phyloP scores from a whole-genome alignment of 768 basidiomycete genomes.

The Lactifluus echinatus region DNA sequence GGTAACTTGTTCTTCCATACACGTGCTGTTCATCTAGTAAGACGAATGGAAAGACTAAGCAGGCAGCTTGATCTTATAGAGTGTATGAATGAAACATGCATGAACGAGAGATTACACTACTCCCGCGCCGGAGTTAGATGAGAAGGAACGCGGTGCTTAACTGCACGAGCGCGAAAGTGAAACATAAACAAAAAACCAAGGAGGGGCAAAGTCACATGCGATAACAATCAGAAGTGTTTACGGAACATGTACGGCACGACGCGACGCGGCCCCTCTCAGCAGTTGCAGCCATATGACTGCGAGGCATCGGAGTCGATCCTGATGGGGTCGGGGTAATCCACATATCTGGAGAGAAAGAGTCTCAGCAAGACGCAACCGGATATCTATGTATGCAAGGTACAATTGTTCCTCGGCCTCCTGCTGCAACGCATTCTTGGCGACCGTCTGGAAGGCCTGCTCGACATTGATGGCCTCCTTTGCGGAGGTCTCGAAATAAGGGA shows the following conservation, averaged over 20 bases:
- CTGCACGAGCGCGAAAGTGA: conserved; percentile 14
- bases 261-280: conserved; percentile 36
- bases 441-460: conserved; percentile 98
- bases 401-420: conserved; percentile 95
- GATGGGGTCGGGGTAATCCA: conserved; percentile 98
- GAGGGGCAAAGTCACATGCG: conserved; percentile 7
- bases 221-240: conserved; percentile 6
- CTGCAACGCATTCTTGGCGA: conserved; percentile 98
- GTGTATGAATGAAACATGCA: conserved; percentile 3
- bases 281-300: conserved; percentile 89
- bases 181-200: conserved; percentile 16
- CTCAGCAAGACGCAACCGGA: conserved; percentile 18
- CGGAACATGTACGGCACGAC: neutral
- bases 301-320: conserved; percentile 89
- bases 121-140: conserved; percentile 12
- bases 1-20: neutral
- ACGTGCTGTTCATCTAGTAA: neutral
- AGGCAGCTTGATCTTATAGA: conserved; percentile 6
- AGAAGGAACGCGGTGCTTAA: conserved; percentile 1
- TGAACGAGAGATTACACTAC: conserved; percentile 14
- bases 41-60: neutral
- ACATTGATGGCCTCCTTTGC: conserved; percentile 99
- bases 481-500: conserved; percentile 99
- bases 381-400: conserved; percentile 38
- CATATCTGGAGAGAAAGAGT: conserved; percentile 57